Base-by-base conservation (phyloP, 176 grass and related monocot species). In the Musa troglodytarum region DNA sequence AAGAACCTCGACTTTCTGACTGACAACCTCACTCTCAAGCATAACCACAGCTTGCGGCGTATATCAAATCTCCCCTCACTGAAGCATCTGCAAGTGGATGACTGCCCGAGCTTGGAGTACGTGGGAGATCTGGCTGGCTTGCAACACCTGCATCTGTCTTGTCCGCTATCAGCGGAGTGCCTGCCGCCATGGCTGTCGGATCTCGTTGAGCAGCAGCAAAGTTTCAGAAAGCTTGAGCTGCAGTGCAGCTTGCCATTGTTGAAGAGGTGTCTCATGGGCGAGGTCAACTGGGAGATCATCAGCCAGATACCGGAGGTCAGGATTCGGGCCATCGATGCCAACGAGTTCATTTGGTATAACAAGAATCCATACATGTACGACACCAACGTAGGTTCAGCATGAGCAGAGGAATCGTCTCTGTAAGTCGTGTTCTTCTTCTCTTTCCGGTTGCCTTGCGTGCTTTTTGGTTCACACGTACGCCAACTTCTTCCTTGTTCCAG, bases 21-120 rank as follows among this genome's bases (percentile, higher is more conserved):
- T 34, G 80, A 83, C 34, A 79, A 81, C 13, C 68, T 96, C 19
- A 52, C 82, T 53, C 68, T 96, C 74, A 89, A 83, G 80, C 85
- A 89, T 24, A 92, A 87, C 82, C 83, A 88, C 50, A 77, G 58
- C 1, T 84, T 96, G 56, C 77, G 64, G 54, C 85, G 74, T 67
- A 85, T 96, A 63, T 82, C 86, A 61, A 79, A 83, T 52, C 68
- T 96, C 10, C 78, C 78, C 3, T 49, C 58, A 23, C 73, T 96
- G 49, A 67, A 52, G 59, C 75, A 75, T 21, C 74, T 92, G 17
- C 67, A 73, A 20, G 79, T 96, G 1, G 72, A 89, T 7, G 82
- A 83, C 74, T 92, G 89, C 72, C 79, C 85, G 11, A 96, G 80
- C 52, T 66, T 96, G 82, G 87, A 92, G 82, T 83, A 92, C 51